Percentiles rank a stretch among this genome's conserved stretches.
Evolutionary conservation across 2,329 filamentous ascomycete genomes (phyloP).

Genomic region (Didymella arachidicola): DNA sequence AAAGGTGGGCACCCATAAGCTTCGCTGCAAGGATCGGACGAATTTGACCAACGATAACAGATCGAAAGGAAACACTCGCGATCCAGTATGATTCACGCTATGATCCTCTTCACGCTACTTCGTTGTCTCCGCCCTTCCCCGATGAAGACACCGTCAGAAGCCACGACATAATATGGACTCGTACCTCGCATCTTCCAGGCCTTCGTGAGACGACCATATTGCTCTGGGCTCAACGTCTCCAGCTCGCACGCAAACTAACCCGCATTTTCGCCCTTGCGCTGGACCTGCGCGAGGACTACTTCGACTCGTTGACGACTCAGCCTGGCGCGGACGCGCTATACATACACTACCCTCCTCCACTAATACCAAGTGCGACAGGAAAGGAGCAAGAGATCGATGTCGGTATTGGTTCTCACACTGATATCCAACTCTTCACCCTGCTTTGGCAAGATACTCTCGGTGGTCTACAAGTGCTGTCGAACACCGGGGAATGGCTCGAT

Average conservation of each 20-base stretch:
- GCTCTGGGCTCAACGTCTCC: slow-evolving; percentile 61
- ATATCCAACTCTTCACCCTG: slow-evolving; percentile 25
- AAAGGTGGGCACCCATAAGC: background rate
- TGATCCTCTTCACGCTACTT: background rate
- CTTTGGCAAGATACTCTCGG: slow-evolving; percentile 16
- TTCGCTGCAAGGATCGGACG: background rate
- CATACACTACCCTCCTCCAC: slow-evolving; percentile 32
- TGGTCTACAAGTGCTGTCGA: slow-evolving; percentile 46
- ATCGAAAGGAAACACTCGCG: slow-evolving; percentile 9
- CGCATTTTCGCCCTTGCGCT: slow-evolving; percentile 64
- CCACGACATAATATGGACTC: slow-evolving; percentile 9
- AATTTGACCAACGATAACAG: background rate
- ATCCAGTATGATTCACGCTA: slow-evolving; percentile 10
- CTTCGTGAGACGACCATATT: slow-evolving; percentile 58
- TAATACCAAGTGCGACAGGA: background rate
- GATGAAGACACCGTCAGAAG: too few relatives aligned
- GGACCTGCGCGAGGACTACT: slow-evolving; percentile 62
- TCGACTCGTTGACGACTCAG: slow-evolving; percentile 63
- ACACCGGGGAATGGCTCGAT: slow-evolving; percentile 45
- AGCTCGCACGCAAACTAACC: slow-evolving; percentile 60
- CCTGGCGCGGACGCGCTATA: slow-evolving; percentile 52
- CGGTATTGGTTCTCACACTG: slow-evolving; percentile 22
- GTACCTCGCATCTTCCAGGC: slow-evolving; percentile 43
- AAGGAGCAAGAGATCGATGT: slow-evolving; percentile 27
- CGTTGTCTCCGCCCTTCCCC: background rate